Conservation (phyloP, 306 rosid species). For the Notholithocarpus densiflorus region DNA sequence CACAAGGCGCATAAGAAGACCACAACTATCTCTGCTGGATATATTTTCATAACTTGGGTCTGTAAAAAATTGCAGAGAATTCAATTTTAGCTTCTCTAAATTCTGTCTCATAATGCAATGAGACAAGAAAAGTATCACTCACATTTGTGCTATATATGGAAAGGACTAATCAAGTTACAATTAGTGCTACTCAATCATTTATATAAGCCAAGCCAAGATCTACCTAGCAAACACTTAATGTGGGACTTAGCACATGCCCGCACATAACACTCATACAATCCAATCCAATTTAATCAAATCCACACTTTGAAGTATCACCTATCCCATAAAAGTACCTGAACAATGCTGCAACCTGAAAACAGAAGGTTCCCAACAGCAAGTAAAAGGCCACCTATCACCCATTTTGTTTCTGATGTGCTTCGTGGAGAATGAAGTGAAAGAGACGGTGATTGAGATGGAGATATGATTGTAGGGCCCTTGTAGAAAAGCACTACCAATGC, state of each 20-base stretch:
- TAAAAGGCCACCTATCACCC: slow-evolving; percentile 50
- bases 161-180: no score
- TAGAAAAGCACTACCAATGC: no score
- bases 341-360: slow-evolving; percentile 36
- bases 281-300: no score
- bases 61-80: slow-evolving; percentile 10
- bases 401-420: slow-evolving; percentile 29
- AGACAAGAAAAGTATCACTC: no score
- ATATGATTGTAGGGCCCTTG: no score
- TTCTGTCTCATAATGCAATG: neutral
- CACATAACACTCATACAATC: no score
- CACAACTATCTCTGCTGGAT: slow-evolving; percentile 49
- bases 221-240: no score
- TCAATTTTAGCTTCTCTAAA: neutral
- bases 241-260: no score
- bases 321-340: slow-evolving; percentile 32
- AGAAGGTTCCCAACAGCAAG: slow-evolving; percentile 27
- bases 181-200: no score
- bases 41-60: slow-evolving; percentile 32
- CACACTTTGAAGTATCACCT: neutral
- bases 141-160: no score
- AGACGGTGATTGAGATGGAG: neutral
- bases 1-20: slow-evolving; percentile 45
- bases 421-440: neutral
- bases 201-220: no score